These are phyloP conservation scores for Saccharomyces kudriavzevii DNA, from an alignment of 805 yeast species.

Conservation along the genomic window DNA sequence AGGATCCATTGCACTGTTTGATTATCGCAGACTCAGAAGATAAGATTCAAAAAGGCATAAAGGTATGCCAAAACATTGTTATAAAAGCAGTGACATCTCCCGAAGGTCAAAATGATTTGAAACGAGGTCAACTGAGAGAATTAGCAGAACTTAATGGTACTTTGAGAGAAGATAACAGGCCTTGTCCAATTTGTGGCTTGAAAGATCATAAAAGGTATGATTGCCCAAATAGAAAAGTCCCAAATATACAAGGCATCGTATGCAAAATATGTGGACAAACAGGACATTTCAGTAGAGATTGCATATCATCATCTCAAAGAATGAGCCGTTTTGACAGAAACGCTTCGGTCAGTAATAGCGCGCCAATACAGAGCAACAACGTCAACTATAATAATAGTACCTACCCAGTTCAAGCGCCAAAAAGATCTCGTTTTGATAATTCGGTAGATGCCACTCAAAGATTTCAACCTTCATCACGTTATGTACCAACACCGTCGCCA, in stretches of 20 bases:
- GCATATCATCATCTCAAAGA: constrained; percentile 30
- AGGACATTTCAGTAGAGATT: constrained; percentile 88
- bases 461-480: not conserved
- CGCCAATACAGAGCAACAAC: not conserved
- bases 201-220: constrained; percentile 57
- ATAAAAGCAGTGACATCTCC: constrained; percentile 83
- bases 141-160: constrained; percentile 94
- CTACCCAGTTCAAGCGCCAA: not conserved
- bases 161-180: constrained; percentile 64
- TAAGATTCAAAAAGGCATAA: constrained; percentile 66
- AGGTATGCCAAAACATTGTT: constrained; percentile 65
- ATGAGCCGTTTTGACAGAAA: not conserved
- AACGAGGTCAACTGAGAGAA: constrained; percentile 83
- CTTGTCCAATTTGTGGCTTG: constrained; percentile 59
- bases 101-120: constrained; percentile 85
- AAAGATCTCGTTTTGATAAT: not conserved
- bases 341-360: not conserved
- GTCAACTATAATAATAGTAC: not conserved
- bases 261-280: constrained; percentile 73
- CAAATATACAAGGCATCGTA: constrained; percentile 43
- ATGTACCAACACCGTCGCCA: constrained; percentile 1
- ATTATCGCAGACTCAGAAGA: constrained; percentile 77
- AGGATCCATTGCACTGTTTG: constrained; percentile 84
- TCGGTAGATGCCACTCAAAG: not conserved
- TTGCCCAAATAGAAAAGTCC: constrained; percentile 50